Base-by-base conservation (phyloP, 148 eudicot genomes). In the Tetragonia tetragonoides region DNA sequence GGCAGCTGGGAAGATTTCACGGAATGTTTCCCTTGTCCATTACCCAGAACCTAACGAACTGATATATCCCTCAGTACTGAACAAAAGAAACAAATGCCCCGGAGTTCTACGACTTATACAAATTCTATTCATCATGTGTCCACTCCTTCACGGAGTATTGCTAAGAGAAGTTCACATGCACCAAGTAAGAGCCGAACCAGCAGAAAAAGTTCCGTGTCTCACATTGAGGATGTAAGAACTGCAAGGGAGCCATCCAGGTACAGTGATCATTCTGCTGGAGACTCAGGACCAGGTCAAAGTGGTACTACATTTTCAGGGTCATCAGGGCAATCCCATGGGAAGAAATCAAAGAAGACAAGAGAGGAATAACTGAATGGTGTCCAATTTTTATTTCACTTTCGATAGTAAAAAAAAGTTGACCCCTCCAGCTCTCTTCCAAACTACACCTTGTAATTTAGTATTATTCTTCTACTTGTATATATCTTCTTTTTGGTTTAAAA, bases 1-100 rank as follows among this genome's bases (percentile, higher is more conserved):
- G 40, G 59, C 93, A 92, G 98, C 79, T 77, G 98, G 98, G 46
- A 90, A 90, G 82, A 94, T 92, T 70, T 82, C 95, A 65, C 83
- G 97, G 72, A 92, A 88, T 44, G 90, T 94, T 57, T 90, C 93
- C 28, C 84, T 92, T 61, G 87, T 90, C 74, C 90, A 88, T 89
- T 92, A 88, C 79, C 91, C 94, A 10, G 98, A 94, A 41, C 98
- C 97, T 7, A 61, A 80, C 61, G 92, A 93, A 72, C 79, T 87
- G 40, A 75, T 75, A 75, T 75, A 81, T 79, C 81, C 61, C 78
- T 64, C 7, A 75, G 77, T 23, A 73, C 40, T 44, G 74, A 73
- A 10, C 23, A 68, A 57, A 83, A 78, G 34, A 78, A 68, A 49
- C 34, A 28, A 81, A 41, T 75, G 75, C 46, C 78, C 40, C 77